These are phyloP conservation scores for Cyberlindnera lachancei DNA, from an alignment of 805 yeast species.

Conservation along the genomic window DNA sequence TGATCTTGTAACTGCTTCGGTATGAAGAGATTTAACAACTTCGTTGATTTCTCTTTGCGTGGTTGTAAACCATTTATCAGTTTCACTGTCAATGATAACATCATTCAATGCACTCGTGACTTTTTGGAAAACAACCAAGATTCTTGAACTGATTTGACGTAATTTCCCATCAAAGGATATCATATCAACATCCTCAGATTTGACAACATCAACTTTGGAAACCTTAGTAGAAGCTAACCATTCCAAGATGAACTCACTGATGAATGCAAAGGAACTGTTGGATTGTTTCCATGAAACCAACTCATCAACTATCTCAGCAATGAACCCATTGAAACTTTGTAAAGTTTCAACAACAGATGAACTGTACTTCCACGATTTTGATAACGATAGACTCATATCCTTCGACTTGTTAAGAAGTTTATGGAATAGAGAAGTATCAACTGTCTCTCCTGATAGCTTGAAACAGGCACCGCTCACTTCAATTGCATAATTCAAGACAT, in stretches of 20 bases:
- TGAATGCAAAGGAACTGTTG: conserved; percentile 32
- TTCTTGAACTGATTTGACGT: conserved; percentile 45
- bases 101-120: conserved; percentile 17
- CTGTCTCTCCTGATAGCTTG: conserved; percentile 7
- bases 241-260: conserved; percentile 37
- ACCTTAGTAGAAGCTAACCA: conserved; percentile 32
- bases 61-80: conserved; percentile 60
- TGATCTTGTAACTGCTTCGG: conserved; percentile 28
- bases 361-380: conserved; percentile 14
- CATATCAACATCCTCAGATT: conserved; percentile 9
- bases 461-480: conserved; percentile 15
- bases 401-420: conserved; percentile 10
- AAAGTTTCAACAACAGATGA: conserved; percentile 16
- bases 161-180: conserved; percentile 39
- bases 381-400: conserved; percentile 7
- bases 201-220: background rate
- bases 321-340: conserved; percentile 7
- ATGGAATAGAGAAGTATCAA: conserved; percentile 16
- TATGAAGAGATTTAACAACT: conserved; percentile 37
- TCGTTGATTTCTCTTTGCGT: conserved; percentile 38
- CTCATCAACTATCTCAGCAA: conserved; percentile 20
- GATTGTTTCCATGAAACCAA: conserved; percentile 30
- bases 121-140: conserved; percentile 64
- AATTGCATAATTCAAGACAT: conserved; percentile 25
- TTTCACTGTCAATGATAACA: conserved; percentile 33